Percentiles rank a stretch among this genome's conserved stretches.
Evolutionary conservation across 2,329 filamentous ascomycete species (phyloP).

Genomic region (Ophioceras dolichostomum): DNA sequence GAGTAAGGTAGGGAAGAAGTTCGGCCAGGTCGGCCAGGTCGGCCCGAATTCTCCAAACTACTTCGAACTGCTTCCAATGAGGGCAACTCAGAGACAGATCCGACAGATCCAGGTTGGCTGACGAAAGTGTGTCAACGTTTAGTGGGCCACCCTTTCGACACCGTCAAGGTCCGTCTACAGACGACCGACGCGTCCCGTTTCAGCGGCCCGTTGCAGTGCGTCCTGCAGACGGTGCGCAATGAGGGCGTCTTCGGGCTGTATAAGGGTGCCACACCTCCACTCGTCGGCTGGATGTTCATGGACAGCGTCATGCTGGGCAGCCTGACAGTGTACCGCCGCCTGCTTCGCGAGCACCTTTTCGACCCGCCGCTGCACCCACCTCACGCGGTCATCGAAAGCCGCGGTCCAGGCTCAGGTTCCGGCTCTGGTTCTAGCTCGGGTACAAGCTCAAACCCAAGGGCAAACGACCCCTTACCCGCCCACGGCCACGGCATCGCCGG

Average conservation of each 20-base stretch:
- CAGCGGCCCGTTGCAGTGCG: constrained; percentile 73
- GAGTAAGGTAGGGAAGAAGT: constrained; percentile 17
- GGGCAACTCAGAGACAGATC: too few species aligned
- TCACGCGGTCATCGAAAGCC: constrained; percentile 15
- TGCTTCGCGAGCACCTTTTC: constrained; percentile 74
- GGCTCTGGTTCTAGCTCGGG: constrained; percentile 12
- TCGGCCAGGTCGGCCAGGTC: too few species aligned
- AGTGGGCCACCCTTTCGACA: constrained; percentile 77
- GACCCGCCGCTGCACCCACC: constrained; percentile 29
- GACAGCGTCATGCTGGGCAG: constrained; percentile 85
- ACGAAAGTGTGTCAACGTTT: too few species aligned
- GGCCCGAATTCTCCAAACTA: constrained; percentile 1
- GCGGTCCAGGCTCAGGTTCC: constrained; percentile 11
- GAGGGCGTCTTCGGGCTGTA: constrained; percentile 81
- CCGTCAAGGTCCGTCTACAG: constrained; percentile 90
- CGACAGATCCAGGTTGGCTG: too few species aligned
- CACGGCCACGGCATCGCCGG: constrained; percentile 83
- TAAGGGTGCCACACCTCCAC: constrained; percentile 84
- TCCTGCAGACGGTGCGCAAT: constrained; percentile 70
- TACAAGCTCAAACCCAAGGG: background rate
- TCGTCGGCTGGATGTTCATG: constrained; percentile 99
- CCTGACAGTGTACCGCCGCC: constrained; percentile 75
- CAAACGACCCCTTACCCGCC: constrained; percentile 47
- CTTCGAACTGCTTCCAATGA: background rate
- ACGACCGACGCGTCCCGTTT: constrained; percentile 71